Base-by-base conservation (phyloP, 805 yeast species). In the Suhomyces kilbournensis region DNA sequence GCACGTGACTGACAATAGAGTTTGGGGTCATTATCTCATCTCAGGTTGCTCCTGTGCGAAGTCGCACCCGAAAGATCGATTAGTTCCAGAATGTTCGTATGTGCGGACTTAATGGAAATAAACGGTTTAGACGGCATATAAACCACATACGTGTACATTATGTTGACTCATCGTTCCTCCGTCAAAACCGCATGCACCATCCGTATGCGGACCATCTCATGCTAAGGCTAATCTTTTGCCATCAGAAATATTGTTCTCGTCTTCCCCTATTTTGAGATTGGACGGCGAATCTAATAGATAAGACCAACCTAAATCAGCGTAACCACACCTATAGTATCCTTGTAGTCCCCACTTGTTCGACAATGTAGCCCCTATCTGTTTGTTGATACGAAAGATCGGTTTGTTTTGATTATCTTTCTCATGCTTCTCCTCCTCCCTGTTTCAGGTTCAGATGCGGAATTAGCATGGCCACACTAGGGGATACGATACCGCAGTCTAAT, bases 51-150 rank as follows among this genome's bases (percentile, higher is more conserved):
- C 32, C 17, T 44, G 28, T 20, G 47, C 47, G 47, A 44, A 44
- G 47, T 44, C 47, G 47, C 47, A 44, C 47, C 47, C 47, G 47
- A 44, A 23, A 44, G 22, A 44, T 44, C n/a, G 14, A 17, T 9
- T 28, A 4, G 35, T 28, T 44, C 47, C 30, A 44, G 47, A 44
- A 44, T 44, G 47, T 44, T 44, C 47, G 47, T 17, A 12, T 17
- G 22, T 19, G 42, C 42, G 42, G 42, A 38, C 23, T 38, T 38
- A 38, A 38, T 38, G 42, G 42, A 38, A 9, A 9, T 38, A 38
- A 38, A 38, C 22, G 42, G 42, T 17, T 6, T 17, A n/a, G 20
- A 17, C 42, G 42, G 42, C 23, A 19, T 38, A 38, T 38, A 38
- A 38, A 17, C 22, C 19, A 17, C 9, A 17, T 19, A 19, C 23